These are phyloP conservation scores for Ciborinia camelliae DNA, from an alignment of 2,329 filamentous ascomycete species.

Conservation along the genomic window DNA sequence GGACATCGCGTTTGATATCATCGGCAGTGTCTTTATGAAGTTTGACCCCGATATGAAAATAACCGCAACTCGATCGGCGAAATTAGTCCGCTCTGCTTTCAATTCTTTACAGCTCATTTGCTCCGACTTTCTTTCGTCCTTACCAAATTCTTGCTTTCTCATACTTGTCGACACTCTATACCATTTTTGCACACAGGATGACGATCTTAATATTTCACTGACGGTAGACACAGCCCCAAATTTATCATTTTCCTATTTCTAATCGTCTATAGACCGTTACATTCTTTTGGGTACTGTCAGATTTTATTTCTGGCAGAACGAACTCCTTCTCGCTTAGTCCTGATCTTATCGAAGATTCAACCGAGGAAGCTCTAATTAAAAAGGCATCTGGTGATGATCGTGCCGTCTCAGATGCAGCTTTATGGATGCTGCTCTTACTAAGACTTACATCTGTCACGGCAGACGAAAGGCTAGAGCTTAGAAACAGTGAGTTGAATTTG, in stretches of 20 bases:
- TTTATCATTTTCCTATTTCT: conserved; percentile 17
- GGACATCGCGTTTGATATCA: conserved; percentile 80
- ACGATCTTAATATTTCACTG: conserved; percentile 92
- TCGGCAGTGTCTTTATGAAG: conserved; percentile 71
- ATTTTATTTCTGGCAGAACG: conserved; percentile 68
- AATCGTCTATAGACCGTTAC: conserved; percentile 66
- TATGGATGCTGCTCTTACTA: conserved; percentile 76
- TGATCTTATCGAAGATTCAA: conserved; percentile 51
- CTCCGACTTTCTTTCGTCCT: conserved; percentile 82
- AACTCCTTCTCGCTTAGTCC: conserved; percentile 56
- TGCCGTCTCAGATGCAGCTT: conserved; percentile 62
- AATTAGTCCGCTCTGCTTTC: conserved; percentile 82
- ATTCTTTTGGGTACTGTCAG: conserved; percentile 93
- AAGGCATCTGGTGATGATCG: conserved; percentile 58
- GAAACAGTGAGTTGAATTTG: conserved; percentile 57
- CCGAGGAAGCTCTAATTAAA: conserved; percentile 55
- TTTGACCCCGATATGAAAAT: conserved; percentile 24
- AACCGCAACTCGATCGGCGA: conserved; percentile 57
- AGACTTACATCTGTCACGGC: conserved; percentile 68
- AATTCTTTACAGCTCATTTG: conserved; percentile 87
- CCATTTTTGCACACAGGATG: conserved; percentile 82
- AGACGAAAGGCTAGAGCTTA: conserved; percentile 69
- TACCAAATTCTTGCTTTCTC: conserved; percentile 67
- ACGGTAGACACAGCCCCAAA: conserved; percentile 57
- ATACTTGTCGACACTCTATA: conserved; percentile 83